Evolutionary conservation across 179 eudicot species (phyloP).

Genomic region (Vitellaria paradoxa): DNA sequence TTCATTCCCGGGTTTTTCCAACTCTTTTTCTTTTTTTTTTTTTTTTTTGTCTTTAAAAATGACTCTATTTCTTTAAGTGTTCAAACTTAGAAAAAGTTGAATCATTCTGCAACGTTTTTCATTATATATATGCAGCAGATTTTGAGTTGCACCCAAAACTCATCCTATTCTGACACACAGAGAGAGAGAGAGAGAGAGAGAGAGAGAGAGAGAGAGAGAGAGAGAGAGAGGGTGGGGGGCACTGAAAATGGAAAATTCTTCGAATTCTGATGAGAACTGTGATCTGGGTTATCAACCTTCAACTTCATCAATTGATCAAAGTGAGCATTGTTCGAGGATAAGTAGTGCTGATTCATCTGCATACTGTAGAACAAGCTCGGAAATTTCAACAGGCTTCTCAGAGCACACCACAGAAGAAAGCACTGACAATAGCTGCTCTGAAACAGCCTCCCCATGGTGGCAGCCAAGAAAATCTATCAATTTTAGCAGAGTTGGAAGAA

Average conservation of each 20-base stretch:
- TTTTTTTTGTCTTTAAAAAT: too few species aligned
- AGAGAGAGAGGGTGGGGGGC: too few species aligned
- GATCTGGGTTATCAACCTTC: constrained; percentile 40
- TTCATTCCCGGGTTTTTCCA: constrained; percentile 9
- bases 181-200: too few species aligned
- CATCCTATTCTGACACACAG: too few species aligned
- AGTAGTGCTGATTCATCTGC: constrained; percentile 40
- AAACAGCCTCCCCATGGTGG: constrained; percentile 53
- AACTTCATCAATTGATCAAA: constrained; percentile 35
- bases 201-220: too few species aligned
- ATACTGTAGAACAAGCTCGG: constrained; percentile 62
- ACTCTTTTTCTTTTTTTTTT: neutral
- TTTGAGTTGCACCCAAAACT: too few species aligned
- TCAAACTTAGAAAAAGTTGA: neutral
- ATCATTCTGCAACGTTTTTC: neutral
- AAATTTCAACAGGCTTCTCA: constrained; percentile 48
- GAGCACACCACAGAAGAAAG: constrained; percentile 45
- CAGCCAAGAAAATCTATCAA: constrained; percentile 55
- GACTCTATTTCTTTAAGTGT: too few species aligned
- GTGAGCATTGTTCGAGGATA: constrained; percentile 44
- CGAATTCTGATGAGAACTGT: constrained; percentile 25
- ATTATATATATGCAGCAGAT: neutral
- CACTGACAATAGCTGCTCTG: constrained; percentile 35
- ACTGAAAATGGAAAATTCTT: constrained; percentile 33
- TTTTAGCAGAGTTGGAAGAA: constrained; percentile 62